Conservation (phyloP, 768 basidiomycete species). For the Termitomyces sp. region DNA sequence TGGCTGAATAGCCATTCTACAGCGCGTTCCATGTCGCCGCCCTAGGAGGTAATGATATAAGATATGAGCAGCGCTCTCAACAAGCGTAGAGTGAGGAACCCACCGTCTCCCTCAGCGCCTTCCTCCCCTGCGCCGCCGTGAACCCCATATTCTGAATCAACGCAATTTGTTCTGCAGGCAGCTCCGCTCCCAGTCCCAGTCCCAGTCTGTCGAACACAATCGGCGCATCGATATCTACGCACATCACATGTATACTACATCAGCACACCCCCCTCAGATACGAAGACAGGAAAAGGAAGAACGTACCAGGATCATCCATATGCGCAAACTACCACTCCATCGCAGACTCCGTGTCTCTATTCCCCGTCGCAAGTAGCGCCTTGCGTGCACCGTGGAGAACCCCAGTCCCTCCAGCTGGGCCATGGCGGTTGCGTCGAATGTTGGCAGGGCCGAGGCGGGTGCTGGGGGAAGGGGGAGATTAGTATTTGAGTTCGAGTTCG, state of each 20-base stretch:
- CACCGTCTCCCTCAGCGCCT: constrained; percentile 86
- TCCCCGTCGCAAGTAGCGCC: constrained; percentile 86
- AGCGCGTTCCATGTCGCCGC: constrained; percentile 77
- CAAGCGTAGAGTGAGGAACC: constrained; percentile 24
- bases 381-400: constrained; percentile 86
- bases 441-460: constrained; percentile 43
- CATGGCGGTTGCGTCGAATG: constrained; percentile 76
- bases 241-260: constrained; percentile 30
- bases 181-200: constrained; percentile 41
- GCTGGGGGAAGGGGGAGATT: not conserved
- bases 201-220: constrained; percentile 63
- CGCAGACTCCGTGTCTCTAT: constrained; percentile 70
- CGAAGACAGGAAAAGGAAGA: not conserved
- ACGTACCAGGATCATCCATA: constrained; percentile 88
- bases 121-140: constrained; percentile 74
- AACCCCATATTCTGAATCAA: constrained; percentile 94
- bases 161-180: constrained; percentile 65
- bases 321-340: constrained; percentile 97
- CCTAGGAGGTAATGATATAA: constrained; percentile 34
- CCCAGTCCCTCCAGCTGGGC: constrained; percentile 85
- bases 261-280: constrained; percentile 51
- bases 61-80: not conserved
- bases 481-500: no score
- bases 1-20: constrained; percentile 97
- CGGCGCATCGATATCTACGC: constrained; percentile 82